Percentiles rank a stretch among this genome's conserved stretches.
Conservation (phyloP, 352 stramenopile genomes). For the Lagenidium sp. region DNA sequence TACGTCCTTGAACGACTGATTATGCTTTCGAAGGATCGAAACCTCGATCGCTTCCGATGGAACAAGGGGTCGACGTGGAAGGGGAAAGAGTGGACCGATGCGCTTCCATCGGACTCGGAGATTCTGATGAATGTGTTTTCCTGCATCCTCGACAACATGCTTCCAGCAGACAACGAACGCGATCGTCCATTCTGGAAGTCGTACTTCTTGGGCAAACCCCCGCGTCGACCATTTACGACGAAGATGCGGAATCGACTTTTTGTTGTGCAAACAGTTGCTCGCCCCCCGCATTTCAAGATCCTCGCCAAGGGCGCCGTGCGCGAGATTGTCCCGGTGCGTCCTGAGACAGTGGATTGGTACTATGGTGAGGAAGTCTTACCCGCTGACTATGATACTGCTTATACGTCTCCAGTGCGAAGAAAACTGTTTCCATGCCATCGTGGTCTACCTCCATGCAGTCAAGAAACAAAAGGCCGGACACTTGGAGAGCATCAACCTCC, state of each 20-base stretch:
- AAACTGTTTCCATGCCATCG: conserved; percentile 77
- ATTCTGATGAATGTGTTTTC: conserved; percentile 87
- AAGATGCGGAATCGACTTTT: conserved; percentile 63
- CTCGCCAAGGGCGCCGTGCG: conserved; percentile 64
- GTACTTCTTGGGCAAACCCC: conserved; percentile 68
- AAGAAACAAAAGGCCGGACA: conserved; percentile 85
- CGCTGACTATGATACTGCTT: too few species aligned
- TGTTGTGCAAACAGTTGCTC: conserved; percentile 62
- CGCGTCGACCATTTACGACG: conserved; percentile 63
- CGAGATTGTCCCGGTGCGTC: conserved; percentile 72
- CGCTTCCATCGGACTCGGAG: conserved; percentile 66
- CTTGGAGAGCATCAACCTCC: conserved; percentile 83
- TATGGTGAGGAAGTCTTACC: too few species aligned
- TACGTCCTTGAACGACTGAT: conserved; percentile 80
- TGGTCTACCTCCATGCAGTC: conserved; percentile 77
- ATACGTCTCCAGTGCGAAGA: conserved; percentile 68
- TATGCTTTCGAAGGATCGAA: conserved; percentile 83
- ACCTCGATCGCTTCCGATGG: conserved; percentile 77
- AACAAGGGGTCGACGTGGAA: conserved; percentile 77
- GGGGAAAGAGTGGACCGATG: conserved; percentile 77
- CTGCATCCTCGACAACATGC: conserved; percentile 83
- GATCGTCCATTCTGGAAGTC: conserved; percentile 79
- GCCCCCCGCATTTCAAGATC: conserved; percentile 80
- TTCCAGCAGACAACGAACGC: conserved; percentile 63
- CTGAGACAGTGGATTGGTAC: too few species aligned